These are phyloP conservation scores for Bruguiera hainesii DNA, from an alignment of 441 rosid species.

Conservation along the genomic window DNA sequence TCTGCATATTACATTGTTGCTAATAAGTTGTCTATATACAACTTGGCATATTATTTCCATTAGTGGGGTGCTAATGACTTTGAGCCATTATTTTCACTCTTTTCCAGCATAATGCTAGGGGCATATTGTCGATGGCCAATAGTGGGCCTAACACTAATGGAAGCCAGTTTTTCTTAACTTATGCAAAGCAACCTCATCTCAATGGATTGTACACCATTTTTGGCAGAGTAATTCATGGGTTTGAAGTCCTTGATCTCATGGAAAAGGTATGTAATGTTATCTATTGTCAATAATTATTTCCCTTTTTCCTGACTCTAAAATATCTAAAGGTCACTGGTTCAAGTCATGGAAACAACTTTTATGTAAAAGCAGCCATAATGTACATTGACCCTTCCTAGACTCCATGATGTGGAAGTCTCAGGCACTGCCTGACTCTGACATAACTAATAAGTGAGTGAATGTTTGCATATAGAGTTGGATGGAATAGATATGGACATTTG, in stretches of 20 bases:
- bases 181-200: conserved; percentile 94
- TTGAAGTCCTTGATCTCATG: conserved; percentile 96
- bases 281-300: background rate
- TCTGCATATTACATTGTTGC: background rate
- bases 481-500: background rate
- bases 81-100: conserved; percentile 3
- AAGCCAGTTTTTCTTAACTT: conserved; percentile 85
- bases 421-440: too few relatives aligned
- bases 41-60: background rate
- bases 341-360: too few relatives aligned
- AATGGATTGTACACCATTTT: conserved; percentile 89
- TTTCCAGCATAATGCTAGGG: conserved; percentile 91
- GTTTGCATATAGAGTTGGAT: background rate
- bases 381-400: too few relatives aligned
- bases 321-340: background rate
- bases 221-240: conserved; percentile 95
- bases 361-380: background rate
- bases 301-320: background rate
- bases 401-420: too few relatives aligned
- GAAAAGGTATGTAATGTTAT: conserved; percentile 59
- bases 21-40: background rate
- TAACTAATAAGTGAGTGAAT: background rate
- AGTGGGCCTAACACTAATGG: conserved; percentile 99
- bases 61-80: background rate
- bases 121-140: conserved; percentile 89